Percentiles rank a stretch among this genome's conserved stretches.
Conservation (phyloP, 768 basidiomycete species). For the Boletus eberwhitei region DNA sequence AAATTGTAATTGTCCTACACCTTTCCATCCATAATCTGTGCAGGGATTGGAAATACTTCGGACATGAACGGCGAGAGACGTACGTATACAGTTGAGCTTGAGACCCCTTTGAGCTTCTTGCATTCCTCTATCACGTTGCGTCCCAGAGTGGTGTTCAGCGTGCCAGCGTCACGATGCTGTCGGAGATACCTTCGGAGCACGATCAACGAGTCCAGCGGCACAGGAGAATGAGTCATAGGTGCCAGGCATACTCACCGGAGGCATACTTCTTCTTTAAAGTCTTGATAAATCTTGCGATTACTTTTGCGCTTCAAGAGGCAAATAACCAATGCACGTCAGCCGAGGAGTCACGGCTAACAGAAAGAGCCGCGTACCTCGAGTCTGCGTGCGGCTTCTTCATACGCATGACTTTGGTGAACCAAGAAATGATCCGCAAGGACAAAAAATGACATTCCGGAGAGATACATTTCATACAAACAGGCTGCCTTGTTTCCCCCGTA, state of each 20-base stretch:
- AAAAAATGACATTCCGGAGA: constrained; percentile 80
- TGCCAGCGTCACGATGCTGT: constrained; percentile 48
- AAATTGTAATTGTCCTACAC: constrained; percentile 5
- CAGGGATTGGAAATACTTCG: neutral
- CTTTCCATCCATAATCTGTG: constrained; percentile 23
- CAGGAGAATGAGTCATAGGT: neutral
- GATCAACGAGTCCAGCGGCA: neutral
- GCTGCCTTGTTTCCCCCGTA: constrained; percentile 94
- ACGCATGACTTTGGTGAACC: constrained; percentile 81
- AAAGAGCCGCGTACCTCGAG: constrained; percentile 51
- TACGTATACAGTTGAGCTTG: constrained; percentile 33
- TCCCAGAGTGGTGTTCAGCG: constrained; percentile 48
- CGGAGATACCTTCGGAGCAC: constrained; percentile 54
- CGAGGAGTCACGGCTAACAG: neutral
- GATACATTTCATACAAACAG: constrained; percentile 87
- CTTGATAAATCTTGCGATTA: constrained; percentile 73
- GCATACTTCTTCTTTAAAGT: constrained; percentile 78
- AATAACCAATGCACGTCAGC: neutral
- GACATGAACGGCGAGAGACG: neutral
- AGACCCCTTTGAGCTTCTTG: constrained; percentile 53
- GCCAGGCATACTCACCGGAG: constrained; percentile 41
- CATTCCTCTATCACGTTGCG: constrained; percentile 61
- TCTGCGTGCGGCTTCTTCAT: constrained; percentile 71
- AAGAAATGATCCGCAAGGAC: constrained; percentile 86
- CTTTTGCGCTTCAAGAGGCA: constrained; percentile 51